Conservation (phyloP, 208 protist genomes). For the Cochliopodium minus region DNA sequence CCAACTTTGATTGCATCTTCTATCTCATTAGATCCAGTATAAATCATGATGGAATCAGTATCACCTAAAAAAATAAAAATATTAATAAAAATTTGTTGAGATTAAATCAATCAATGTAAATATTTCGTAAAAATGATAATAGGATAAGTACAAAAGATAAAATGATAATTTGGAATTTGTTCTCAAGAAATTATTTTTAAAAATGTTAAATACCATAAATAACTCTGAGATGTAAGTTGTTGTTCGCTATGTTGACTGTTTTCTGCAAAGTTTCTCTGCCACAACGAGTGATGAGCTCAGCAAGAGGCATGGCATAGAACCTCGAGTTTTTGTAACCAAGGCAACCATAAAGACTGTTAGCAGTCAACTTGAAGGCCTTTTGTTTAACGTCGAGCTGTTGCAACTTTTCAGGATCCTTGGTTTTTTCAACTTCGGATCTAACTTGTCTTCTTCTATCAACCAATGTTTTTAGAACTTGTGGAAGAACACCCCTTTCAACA, state of each 20-base stretch:
- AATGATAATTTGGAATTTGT: no score
- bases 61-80: conserved; percentile 86
- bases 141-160: no score
- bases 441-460: conserved; percentile 57
- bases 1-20: conserved; percentile 59
- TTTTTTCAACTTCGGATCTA: background rate
- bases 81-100: no score
- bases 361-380: conserved; percentile 90
- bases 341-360: conserved; percentile 98
- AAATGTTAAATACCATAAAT: conserved; percentile 70
- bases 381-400: conserved; percentile 83
- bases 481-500: conserved; percentile 37
- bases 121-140: no score
- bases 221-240: conserved; percentile 58
- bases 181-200: no score
- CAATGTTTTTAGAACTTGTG: conserved; percentile 75
- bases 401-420: conserved; percentile 38
- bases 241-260: conserved; percentile 73
- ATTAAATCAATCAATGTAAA: no score
- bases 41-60: conserved; percentile 99
- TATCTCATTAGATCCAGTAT: conserved; percentile 62
- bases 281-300: conserved; percentile 86
- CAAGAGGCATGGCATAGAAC: conserved; percentile 93
- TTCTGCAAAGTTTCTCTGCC: conserved; percentile 69
- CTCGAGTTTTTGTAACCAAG: conserved; percentile 90